Conservation (phyloP, 1,284 basidiomycete species). For the Cutaneotrichosporon cutaneum region DNA sequence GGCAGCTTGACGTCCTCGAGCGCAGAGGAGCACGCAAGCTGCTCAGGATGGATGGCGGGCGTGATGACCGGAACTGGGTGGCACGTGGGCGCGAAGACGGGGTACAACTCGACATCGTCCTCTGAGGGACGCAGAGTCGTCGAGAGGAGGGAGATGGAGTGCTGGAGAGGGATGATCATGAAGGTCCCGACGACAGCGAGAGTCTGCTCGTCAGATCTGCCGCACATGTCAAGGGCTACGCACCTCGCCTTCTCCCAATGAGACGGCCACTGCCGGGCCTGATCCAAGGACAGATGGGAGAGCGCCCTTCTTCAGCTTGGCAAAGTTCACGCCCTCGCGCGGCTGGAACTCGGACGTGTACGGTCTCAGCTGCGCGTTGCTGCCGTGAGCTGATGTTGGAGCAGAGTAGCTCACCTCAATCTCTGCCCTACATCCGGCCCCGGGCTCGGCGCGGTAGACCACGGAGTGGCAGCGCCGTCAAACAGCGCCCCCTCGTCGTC, state of each 20-base stretch:
- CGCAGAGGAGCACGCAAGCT: not conserved
- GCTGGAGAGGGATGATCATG: conserved; percentile 39
- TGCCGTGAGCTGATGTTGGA: conserved; percentile 17
- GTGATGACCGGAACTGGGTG: conserved; percentile 58
- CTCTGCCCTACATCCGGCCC: conserved; percentile 7
- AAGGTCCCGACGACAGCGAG: conserved; percentile 44
- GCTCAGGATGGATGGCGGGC: conserved; percentile 20
- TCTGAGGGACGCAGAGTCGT: conserved; percentile 54
- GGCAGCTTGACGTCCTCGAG: conserved; percentile 21
- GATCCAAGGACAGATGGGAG: conserved; percentile 24
- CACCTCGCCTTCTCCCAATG: conserved; percentile 1
- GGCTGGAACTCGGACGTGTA: conserved; percentile 30
- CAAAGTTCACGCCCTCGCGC: conserved; percentile 31
- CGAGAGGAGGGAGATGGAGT: conserved; percentile 38
- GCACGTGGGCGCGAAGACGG: conserved; percentile 57
- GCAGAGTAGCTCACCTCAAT: conserved; percentile 7
- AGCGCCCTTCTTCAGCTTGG: conserved; percentile 16
- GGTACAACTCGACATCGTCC: conserved; percentile 41
- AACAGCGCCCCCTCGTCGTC: conserved; percentile 20
- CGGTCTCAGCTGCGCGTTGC: conserved; percentile 8
- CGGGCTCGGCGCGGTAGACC: conserved; percentile 28
- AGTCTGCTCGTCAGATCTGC: conserved; percentile 23
- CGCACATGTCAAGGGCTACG: conserved; percentile 42
- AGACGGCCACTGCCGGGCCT: not conserved
- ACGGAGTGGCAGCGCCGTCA: conserved; percentile 30